A percentile compares a stretch with the other conserved stretches of the same genome.
These are phyloP conservation scores for Orbilia ellipsospora DNA, from an alignment of 2,329 filamentous ascomycete species.

Conservation along the genomic window DNA sequence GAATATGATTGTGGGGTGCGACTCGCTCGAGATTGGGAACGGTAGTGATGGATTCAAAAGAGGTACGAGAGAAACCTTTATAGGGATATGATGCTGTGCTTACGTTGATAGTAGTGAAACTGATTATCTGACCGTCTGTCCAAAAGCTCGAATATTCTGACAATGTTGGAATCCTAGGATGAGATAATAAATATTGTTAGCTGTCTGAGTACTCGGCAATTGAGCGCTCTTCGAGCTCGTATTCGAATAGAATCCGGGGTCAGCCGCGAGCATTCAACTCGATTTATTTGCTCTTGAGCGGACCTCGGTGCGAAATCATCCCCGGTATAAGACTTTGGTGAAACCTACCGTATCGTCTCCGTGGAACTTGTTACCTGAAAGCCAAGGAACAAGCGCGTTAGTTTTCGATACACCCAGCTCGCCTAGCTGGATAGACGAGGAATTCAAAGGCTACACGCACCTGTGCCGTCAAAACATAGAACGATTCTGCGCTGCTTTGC, in stretches of 20 bases:
- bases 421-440: too few species aligned
- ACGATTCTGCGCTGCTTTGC: conserved; percentile 63
- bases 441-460: conserved; percentile 60
- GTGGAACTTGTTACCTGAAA: conserved; percentile 48
- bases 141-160: conserved; percentile 66
- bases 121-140: conserved; percentile 65
- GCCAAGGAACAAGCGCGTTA: conserved; percentile 61
- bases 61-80: too few species aligned
- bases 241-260: too few species aligned
- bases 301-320: too few species aligned
- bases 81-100: background rate
- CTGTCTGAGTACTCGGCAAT: background rate
- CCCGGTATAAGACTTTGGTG: background rate
- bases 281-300: too few species aligned
- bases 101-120: conserved; percentile 67
- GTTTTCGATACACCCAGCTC: conserved; percentile 58
- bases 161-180: conserved; percentile 67
- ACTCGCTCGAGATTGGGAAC: too few species aligned
- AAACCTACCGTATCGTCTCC: conserved; percentile 51
- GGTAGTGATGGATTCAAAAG: too few species aligned
- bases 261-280: too few species aligned
- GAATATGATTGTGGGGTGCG: too few species aligned
- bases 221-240: too few species aligned
- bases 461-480: conserved; percentile 67
- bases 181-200: conserved; percentile 14